phyloP scores from a whole-genome alignment of 805 yeast species.

The Candida boidinii region DNA sequence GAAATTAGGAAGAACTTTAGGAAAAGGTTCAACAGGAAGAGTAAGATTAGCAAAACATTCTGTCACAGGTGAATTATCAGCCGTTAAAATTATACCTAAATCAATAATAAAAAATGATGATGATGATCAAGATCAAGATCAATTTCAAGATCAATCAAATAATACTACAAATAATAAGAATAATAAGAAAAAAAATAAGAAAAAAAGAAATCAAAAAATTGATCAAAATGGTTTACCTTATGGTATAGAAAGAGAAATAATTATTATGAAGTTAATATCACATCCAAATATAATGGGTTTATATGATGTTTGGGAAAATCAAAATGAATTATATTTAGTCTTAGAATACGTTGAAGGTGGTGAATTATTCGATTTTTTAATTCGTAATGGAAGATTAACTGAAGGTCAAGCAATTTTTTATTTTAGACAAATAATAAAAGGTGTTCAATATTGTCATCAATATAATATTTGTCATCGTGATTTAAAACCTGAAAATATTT shows the following conservation, averaged over 20 bases:
- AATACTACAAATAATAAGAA: slow-evolving; percentile 8
- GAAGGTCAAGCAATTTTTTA: slow-evolving; percentile 71
- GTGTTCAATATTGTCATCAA: slow-evolving; percentile 75
- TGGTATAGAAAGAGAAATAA: slow-evolving; percentile 95
- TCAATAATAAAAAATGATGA: slow-evolving; percentile 39
- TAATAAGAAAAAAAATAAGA: slow-evolving; percentile 17
- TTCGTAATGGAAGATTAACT: slow-evolving; percentile 59
- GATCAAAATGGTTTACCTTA: slow-evolving; percentile 62
- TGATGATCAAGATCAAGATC: no score
- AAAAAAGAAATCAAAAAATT: slow-evolving; percentile 12
- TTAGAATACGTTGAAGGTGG: slow-evolving; percentile 87
- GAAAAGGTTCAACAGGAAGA: slow-evolving; percentile 78
- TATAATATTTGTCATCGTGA: slow-evolving; percentile 78
- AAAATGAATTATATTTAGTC: slow-evolving; percentile 74
- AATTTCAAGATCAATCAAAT: no score
- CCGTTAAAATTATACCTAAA: slow-evolving; percentile 76
- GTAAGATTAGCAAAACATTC: slow-evolving; percentile 68
- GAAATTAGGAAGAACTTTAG: slow-evolving; percentile 71
- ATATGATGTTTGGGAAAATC: slow-evolving; percentile 97
- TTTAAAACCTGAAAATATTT: slow-evolving; percentile 71
- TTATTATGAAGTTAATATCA: slow-evolving; percentile 90
- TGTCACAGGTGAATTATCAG: slow-evolving; percentile 66
- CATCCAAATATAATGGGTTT: slow-evolving; percentile 91
- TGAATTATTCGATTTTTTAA: slow-evolving; percentile 68
- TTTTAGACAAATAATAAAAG: slow-evolving; percentile 69